Evolutionary conservation across 2,329 filamentous ascomycete species (phyloP).

Genomic region (Cercospora zeae-maydis): DNA sequence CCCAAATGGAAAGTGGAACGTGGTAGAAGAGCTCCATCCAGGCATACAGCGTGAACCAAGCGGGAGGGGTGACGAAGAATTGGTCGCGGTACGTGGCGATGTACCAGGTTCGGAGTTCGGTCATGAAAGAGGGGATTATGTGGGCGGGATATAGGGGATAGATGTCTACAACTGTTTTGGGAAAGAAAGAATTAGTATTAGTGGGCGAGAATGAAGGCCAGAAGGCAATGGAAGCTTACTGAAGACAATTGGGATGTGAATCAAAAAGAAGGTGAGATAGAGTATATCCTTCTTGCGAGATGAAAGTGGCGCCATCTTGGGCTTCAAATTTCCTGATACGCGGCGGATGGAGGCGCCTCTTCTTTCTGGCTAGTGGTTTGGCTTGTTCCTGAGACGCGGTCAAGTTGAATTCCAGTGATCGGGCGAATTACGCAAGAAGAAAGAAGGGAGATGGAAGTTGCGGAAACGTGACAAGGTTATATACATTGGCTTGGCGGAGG

Average conservation of each 20-base stretch:
- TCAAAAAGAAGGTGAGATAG: conserved; percentile 59
- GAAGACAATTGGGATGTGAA: conserved; percentile 61
- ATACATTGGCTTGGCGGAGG: neutral
- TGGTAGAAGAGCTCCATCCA: conserved; percentile 61
- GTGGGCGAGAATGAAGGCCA: neutral
- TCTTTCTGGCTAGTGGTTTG: too few relatives aligned
- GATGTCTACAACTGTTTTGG: conserved; percentile 56
- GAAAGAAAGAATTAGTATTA: neutral
- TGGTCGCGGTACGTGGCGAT: conserved; percentile 59
- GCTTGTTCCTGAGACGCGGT: neutral
- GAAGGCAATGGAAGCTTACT: conserved; percentile 41
- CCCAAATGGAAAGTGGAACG: conserved; percentile 59
- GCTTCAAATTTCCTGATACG: neutral
- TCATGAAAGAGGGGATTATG: conserved; percentile 50
- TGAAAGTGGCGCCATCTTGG: conserved; percentile 27
- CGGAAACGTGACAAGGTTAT: neutral
- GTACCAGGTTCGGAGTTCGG: conserved; percentile 54
- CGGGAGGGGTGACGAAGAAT: conserved; percentile 58
- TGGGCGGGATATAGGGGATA: conserved; percentile 55
- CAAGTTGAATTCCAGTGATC: neutral
- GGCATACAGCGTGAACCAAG: conserved; percentile 56
- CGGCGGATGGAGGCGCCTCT: too few relatives aligned
- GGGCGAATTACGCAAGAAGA: neutral
- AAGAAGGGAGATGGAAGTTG: neutral
- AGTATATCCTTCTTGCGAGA: conserved; percentile 45